A percentile compares a stretch with the other conserved stretches of the same genome.
These are phyloP conservation scores for Pholiota microspora DNA, from an alignment of 768 basidiomycete genomes.

Conservation along the genomic window DNA sequence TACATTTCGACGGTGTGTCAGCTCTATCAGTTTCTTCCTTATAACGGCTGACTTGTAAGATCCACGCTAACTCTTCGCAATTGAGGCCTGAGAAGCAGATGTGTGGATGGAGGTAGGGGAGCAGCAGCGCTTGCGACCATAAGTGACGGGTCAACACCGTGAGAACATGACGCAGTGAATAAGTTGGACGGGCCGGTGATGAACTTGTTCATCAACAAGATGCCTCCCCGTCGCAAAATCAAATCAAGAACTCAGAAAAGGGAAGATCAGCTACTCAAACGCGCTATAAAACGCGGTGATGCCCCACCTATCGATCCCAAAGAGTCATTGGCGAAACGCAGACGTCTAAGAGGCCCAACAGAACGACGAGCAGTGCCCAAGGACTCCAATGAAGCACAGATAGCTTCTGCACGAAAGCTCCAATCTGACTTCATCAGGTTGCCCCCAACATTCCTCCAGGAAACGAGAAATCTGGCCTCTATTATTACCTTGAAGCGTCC, in stretches of 20 bases:
- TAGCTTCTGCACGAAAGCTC: constrained; percentile 47
- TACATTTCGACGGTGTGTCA: too few relatives aligned
- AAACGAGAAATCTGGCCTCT: constrained; percentile 56
- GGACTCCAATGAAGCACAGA: constrained; percentile 26
- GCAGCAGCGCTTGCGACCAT: not conserved
- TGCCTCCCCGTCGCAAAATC: constrained; percentile 49
- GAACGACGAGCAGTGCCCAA: constrained; percentile 26
- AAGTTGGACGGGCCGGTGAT: not conserved
- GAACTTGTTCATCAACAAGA: constrained; percentile 13
- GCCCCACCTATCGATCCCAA: constrained; percentile 34
- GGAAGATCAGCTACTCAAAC: constrained; percentile 70
- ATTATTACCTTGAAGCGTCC: constrained; percentile 55
- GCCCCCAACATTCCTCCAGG: constrained; percentile 55
- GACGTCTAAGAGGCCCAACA: constrained; percentile 30
- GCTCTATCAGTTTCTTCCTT: too few relatives aligned
- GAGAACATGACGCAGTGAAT: constrained; percentile 3
- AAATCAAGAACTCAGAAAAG: constrained; percentile 68
- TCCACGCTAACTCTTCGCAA: too few relatives aligned
- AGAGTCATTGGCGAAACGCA: constrained; percentile 25
- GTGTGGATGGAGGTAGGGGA: not conserved
- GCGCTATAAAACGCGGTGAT: constrained; percentile 84
- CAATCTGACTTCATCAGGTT: constrained; percentile 73
- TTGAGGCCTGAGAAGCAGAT: too few relatives aligned
- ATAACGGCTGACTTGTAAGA: too few relatives aligned
- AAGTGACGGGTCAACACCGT: not conserved